Conservation (phyloP, 257 asterid species). For the Oldenlandia corymbosa region DNA sequence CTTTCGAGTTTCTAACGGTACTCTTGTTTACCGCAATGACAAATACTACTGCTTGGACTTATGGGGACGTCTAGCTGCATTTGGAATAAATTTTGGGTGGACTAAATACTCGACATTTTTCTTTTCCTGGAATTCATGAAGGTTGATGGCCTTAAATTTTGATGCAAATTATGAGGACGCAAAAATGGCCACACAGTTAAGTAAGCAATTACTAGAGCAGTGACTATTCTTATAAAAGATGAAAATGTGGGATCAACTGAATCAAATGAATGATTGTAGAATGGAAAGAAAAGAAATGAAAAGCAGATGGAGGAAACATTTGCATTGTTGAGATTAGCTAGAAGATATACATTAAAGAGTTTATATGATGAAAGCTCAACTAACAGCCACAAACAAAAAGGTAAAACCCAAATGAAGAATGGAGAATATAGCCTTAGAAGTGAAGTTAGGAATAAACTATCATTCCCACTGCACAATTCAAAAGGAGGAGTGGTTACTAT, state of each 20-base stretch:
- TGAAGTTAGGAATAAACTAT: constrained; percentile 13
- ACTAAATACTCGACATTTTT: too few relatives aligned
- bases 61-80: too few relatives aligned
- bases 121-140: too few relatives aligned
- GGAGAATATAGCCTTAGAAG: constrained; percentile 13
- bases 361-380: background rate
- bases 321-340: background rate
- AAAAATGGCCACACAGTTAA: too few relatives aligned
- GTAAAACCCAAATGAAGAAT: background rate
- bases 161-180: background rate
- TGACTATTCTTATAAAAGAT: too few relatives aligned
- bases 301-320: background rate
- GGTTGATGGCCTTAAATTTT: too few relatives aligned
- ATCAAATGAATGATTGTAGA: background rate
- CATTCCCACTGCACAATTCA: background rate
- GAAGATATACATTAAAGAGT: constrained; percentile 1
- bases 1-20: too few relatives aligned
- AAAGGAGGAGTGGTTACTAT: background rate
- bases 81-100: too few relatives aligned
- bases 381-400: background rate
- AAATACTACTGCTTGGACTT: too few relatives aligned
- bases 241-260: background rate
- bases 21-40: too few relatives aligned
- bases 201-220: too few relatives aligned
- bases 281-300: background rate